phyloP scores from a whole-genome alignment of 345 rosid species.

The Eucalyptus cloeziana region DNA sequence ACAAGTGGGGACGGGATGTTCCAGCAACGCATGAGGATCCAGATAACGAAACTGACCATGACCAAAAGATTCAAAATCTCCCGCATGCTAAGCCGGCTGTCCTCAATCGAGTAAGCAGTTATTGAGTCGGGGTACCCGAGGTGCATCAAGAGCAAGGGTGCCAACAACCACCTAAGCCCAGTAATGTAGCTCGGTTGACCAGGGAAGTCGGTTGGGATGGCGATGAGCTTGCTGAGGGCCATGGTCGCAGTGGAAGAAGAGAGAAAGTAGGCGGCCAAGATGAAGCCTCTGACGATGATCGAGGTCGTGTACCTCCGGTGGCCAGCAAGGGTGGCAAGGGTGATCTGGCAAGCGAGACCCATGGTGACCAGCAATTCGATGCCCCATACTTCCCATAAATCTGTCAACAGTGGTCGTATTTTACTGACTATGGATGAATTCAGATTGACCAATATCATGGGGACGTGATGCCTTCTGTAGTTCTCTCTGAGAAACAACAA shows the following conservation, averaged over 20 bases:
- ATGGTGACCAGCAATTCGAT: not conserved
- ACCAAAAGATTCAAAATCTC: not conserved
- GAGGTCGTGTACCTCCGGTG: not conserved
- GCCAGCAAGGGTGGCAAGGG: not conserved
- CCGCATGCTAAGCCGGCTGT: not conserved
- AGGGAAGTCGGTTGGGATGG: not conserved
- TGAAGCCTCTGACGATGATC: not conserved
- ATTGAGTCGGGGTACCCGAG: slow-evolving; percentile 5
- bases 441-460: not conserved
- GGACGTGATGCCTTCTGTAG: not conserved
- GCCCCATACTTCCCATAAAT: slow-evolving; percentile 4
- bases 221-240: slow-evolving; percentile 5
- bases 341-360: not conserved
- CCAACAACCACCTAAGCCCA: not conserved
- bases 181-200: not conserved
- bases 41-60: not conserved
- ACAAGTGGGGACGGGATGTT: not conserved
- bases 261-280: not conserved
- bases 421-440: not conserved
- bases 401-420: not conserved
- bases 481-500: not conserved
- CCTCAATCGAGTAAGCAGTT: slow-evolving; percentile 5
- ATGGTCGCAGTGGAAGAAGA: not conserved
- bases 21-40: not conserved
- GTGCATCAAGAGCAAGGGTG: slow-evolving; percentile 1